phyloP scores from a whole-genome alignment of 2,329 filamentous ascomycete species.

The Lachnellula suecica region DNA sequence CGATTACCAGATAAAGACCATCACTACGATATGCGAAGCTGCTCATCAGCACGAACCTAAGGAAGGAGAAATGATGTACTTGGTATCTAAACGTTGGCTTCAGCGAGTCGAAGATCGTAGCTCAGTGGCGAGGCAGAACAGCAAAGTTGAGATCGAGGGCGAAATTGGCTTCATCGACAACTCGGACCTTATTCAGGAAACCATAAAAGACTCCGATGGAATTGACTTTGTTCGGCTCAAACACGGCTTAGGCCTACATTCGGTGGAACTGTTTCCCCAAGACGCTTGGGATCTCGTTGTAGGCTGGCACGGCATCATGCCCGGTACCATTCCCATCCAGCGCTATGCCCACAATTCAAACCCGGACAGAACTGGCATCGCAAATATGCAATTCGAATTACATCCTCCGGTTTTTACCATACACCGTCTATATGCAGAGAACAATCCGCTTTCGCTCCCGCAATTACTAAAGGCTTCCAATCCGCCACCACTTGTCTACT shows the following conservation, averaged over 20 bases:
- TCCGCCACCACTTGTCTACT: constrained; percentile 61
- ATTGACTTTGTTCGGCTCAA: constrained; percentile 71
- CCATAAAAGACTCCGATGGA: constrained; percentile 49
- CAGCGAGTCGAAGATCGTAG: constrained; percentile 67
- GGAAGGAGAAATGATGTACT: constrained; percentile 73
- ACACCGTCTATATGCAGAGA: constrained; percentile 70
- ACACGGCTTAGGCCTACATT: constrained; percentile 64
- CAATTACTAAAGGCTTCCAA: constrained; percentile 60
- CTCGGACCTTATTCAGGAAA: constrained; percentile 71
- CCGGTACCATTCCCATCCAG: constrained; percentile 68
- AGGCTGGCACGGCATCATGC: constrained; percentile 77
- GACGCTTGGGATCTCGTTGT: constrained; percentile 80
- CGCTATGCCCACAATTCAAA: constrained; percentile 78
- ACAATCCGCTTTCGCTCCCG: constrained; percentile 54
- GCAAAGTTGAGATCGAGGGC: constrained; percentile 60
- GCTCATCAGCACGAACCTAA: constrained; percentile 44
- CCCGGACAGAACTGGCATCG: constrained; percentile 48
- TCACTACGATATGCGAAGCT: constrained; percentile 62
- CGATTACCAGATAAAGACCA: constrained; percentile 73
- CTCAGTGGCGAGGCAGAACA: constrained; percentile 53
- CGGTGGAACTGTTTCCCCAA: constrained; percentile 75
- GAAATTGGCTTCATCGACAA: constrained; percentile 80
- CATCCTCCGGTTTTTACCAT: constrained; percentile 84
- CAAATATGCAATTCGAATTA: constrained; percentile 78
- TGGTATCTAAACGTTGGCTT: constrained; percentile 81